A percentile compares a stretch with the other conserved stretches of the same genome.
phyloP scores from a whole-genome alignment of 192 early-diverging fungal species.

The Phycomyces nitens region DNA sequence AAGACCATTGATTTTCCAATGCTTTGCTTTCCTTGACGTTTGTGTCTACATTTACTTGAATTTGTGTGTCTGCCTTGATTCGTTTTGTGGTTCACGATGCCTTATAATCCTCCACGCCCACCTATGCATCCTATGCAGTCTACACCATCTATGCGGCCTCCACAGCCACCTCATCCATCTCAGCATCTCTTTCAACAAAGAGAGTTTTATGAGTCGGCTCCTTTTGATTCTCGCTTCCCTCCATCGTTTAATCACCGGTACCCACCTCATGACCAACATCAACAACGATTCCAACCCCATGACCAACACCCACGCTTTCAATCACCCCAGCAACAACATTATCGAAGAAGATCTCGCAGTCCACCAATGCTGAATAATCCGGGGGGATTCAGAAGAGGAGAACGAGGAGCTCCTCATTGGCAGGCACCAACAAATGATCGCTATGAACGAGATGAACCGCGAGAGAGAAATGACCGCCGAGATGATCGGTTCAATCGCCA shows the following conservation, averaged over 20 bases:
- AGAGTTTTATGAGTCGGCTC: not conserved
- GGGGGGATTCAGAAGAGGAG: not conserved
- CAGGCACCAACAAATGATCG: not conserved
- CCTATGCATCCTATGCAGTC: not conserved
- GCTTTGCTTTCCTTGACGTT: too few species aligned
- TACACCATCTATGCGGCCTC: not conserved
- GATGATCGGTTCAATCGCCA: conserved; percentile 8
- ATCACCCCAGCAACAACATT: not conserved
- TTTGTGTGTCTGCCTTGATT: too few species aligned
- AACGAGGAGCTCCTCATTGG: conserved; percentile 2
- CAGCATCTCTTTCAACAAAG: too few species aligned
- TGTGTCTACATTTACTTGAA: too few species aligned
- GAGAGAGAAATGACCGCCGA: conserved; percentile 3
- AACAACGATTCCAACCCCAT: not conserved
- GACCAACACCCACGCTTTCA: not conserved
- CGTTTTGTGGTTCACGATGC: not conserved
- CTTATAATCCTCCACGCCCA: not conserved
- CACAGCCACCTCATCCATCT: not conserved
- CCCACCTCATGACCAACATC: not conserved
- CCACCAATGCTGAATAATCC: not conserved
- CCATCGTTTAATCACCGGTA: not conserved
- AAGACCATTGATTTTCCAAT: too few species aligned
- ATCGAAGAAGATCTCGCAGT: not conserved
- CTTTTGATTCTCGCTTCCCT: not conserved
- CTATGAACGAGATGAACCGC: conserved; percentile 15